phyloP scores from a whole-genome alignment of 495 filamentous ascomycete genomes.

The Clohesyomyces aquaticus region DNA sequence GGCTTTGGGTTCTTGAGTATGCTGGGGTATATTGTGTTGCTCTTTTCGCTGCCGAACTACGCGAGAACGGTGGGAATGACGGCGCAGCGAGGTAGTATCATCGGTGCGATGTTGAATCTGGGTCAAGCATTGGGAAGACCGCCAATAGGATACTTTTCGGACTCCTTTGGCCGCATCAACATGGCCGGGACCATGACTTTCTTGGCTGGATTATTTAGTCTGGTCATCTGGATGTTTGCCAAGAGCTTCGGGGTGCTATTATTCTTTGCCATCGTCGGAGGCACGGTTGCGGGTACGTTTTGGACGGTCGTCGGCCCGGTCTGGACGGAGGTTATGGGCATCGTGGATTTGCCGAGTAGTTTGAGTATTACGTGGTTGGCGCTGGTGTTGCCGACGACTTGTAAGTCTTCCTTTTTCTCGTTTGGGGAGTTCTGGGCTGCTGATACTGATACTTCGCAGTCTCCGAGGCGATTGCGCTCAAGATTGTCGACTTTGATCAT shows the following conservation, averaged over 20 bases:
- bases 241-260: constrained; percentile 67
- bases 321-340: constrained; percentile 74
- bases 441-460: constrained; percentile 46
- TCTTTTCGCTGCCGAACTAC: constrained; percentile 75
- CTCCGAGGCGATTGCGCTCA: constrained; percentile 74
- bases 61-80: constrained; percentile 65
- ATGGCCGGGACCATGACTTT: constrained; percentile 65
- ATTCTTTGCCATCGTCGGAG: constrained; percentile 72
- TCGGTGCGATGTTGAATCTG: constrained; percentile 73
- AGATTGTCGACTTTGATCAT: constrained; percentile 56
- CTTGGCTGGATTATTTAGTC: constrained; percentile 60
- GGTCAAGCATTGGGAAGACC: constrained; percentile 68
- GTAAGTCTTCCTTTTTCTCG: constrained; percentile 41
- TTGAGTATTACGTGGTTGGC: constrained; percentile 78
- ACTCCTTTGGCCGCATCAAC: constrained; percentile 69
- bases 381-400: constrained; percentile 71
- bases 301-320: constrained; percentile 75
- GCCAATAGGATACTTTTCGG: constrained; percentile 68
- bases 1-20: constrained; percentile 72
- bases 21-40: constrained; percentile 71
- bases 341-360: constrained; percentile 70
- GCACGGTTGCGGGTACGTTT: constrained; percentile 71
- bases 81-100: constrained; percentile 67
- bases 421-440: constrained; percentile 1
- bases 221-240: constrained; percentile 73